Evolutionary conservation across 1,284 basidiomycete species (phyloP), one percentile per base, ranked within the genome.

Genomic region (Phaffia rhodozyma): DNA sequence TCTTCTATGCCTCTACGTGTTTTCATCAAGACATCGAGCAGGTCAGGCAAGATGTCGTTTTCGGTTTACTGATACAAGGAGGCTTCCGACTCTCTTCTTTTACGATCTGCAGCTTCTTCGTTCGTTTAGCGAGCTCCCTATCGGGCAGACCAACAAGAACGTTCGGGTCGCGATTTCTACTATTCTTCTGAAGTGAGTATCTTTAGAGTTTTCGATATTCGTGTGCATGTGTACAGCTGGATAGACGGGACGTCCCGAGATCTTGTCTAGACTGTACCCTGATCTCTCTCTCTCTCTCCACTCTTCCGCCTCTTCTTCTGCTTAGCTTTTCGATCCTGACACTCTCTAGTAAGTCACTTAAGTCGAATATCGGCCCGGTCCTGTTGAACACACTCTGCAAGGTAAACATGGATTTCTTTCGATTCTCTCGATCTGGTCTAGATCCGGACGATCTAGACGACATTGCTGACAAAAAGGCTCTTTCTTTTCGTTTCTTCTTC

Each of bases 41-140:
- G 32, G 49, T 66, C 67, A 11, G 66, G 62, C 34, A 66, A 68
- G 49, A 54, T 61, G n/a, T 54, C 65, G 59, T 5, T 66, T 55
- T 67, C 87, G 85, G 77, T 86, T 51, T 74, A 89, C 27, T 78
- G 79, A 58, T 74, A 77, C 30, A 70, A 88, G 43, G 72, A 73
- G 43, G 77, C 80, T 57, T 76, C 54, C 52, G 62, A 63, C 66
- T 69, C 18, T 69, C 34, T n/a, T 53, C 68, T 29, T 55, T 67
- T 30, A 69, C 63, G 32, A 20, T 6, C 18, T 21, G 4, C 56
- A 69, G 68, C 54, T 67, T 5, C 60, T 69, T n/a, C 66, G 43
- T 43, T 68, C 50, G 61, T 65, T 6, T 60, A 61, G 30, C 60
- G 61, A 16, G 66, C 67, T 47, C 38, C 65, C 3, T 69, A 63